Evolutionary conservation across 208 protist genomes (phyloP), one percentile per base, ranked within the genome.

Genomic region (Herpetomonas tarakana): DNA sequence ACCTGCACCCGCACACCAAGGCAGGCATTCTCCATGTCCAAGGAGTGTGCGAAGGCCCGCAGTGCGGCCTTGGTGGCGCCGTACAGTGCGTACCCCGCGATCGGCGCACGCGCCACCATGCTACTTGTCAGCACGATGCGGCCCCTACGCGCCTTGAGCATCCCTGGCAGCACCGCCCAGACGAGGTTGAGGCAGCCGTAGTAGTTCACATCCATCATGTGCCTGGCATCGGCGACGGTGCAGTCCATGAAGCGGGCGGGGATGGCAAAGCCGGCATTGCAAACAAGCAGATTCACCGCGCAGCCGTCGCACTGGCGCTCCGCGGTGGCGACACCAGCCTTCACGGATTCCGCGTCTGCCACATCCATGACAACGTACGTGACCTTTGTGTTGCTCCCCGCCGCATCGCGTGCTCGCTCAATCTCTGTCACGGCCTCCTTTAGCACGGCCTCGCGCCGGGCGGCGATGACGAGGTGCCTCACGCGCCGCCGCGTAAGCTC

Each of bases 141-240:
- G 2, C 86, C 86, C 2, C 58, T 27, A 29, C 62, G 62, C 25
- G 52, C 56, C 29, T 22, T 27, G 1, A 96, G 47, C 91, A 96
- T 96, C 14, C 35, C 21, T 24, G 88, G 88, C 69, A 96, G 67
- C 35, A 93, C 64, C 38, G 62, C 82, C 65, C 83, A 83, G 45
- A 81, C 53, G 44, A 93, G 47, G 45, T 78, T 53, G 24, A 97
- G 65, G 52, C 61, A 87, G 35, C 91, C 88, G 57, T 96, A 94
- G 74, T 93, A 95, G 75, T 97, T 96, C 16, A 90, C 65, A 41
- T 96, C 65, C 87, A 97, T 92, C 78, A 91, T 88, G 29, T 64
- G 35, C 52, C 74, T 53, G 1, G 75, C 86, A 35, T 93, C 74
- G 27, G 51, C 51, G 38, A 81, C 63, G 1, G 78, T 65, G 61